Evolutionary conservation across 768 basidiomycete genomes (phyloP), one percentile per base, ranked within the genome.

Genomic region (Suillus weaverae): DNA sequence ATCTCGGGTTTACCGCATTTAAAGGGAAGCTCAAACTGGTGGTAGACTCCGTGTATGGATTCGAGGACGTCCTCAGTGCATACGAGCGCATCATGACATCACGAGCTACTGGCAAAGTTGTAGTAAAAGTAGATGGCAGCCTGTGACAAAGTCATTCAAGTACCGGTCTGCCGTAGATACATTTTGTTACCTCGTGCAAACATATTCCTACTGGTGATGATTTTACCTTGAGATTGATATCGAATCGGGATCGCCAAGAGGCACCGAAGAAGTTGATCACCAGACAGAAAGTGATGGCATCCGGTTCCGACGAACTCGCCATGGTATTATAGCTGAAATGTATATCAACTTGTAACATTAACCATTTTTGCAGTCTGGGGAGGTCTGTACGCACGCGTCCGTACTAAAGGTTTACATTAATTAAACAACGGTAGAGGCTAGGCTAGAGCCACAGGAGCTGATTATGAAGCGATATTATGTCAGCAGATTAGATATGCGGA

Each of bases 21-120:
- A 14, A 38, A 87, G 84, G 84, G 26, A 80, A 80, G 63, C 70
- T 91, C 9, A 84, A 81, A 64, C 79, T 86, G 1, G 69, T 82
- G 0, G 79, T 91, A 4, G 90, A 92, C 70, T 88, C 86, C 0
- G 83, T 85, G 0, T 83, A 79, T 63, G 74, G 71, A 3, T 90
- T 90, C 59, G 80, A 84, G 39, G 85, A 89, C 6, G 84, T 74
- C 2, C 71, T 84, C 61, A 76, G 84, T 63, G 91, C 90, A 0
- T 93, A 89, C 70, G 86, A 88, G 14, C 79, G 81, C 60, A 71
- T 89, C 9, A 78, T 87, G 81, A 81, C 84, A 1, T 74, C 78
- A 5, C 79, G 84, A 22, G 85, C 88, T 1, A 83, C 79, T 4
- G 91, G 91, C 0, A 91, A 91, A 71, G 81, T 92, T 4, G 80